phyloP scores from a whole-genome alignment of 352 stramenopile genomes.

The Globisporangium rhizosaccharum region DNA sequence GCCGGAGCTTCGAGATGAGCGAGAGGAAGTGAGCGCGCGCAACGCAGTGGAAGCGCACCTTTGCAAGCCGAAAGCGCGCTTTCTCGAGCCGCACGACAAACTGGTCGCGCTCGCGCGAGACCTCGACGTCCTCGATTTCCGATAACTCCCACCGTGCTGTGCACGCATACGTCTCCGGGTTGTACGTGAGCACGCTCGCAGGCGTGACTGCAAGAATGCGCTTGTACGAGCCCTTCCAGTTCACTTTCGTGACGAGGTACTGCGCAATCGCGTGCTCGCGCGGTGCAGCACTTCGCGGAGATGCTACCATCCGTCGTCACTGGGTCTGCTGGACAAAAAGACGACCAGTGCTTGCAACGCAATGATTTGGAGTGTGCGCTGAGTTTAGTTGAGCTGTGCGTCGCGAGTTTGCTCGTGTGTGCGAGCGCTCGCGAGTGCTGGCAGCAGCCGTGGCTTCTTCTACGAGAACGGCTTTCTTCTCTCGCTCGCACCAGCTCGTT shows the following conservation, averaged over 20 bases:
- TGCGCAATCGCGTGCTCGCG: constrained; percentile 44
- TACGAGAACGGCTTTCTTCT: too few species aligned
- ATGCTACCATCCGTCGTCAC: neutral
- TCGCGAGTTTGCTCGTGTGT: neutral
- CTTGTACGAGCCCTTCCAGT: constrained; percentile 58
- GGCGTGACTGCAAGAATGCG: constrained; percentile 51
- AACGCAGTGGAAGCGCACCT: constrained; percentile 51
- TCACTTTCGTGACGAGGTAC: constrained; percentile 65
- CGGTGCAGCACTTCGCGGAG: neutral
- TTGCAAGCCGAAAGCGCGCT: constrained; percentile 46
- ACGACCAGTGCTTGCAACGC: too few species aligned
- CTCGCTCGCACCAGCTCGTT: too few species aligned
- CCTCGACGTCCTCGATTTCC: constrained; percentile 51
- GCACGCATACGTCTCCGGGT: constrained; percentile 61
- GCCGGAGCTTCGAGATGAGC: constrained; percentile 40
- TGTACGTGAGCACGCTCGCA: constrained; percentile 52
- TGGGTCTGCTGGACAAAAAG: neutral
- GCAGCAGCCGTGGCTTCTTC: too few species aligned
- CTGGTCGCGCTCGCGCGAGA: constrained; percentile 30
- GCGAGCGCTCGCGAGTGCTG: too few species aligned
- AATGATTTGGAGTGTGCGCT: neutral
- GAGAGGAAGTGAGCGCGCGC: constrained; percentile 53
- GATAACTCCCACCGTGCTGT: constrained; percentile 65
- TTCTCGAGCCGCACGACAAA: constrained; percentile 63
- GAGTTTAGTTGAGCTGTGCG: neutral